A percentile compares a stretch with the other conserved stretches of the same genome.
phyloP scores from a whole-genome alignment of 208 protist genomes.

The Endotrypanum monterogeii region DNA sequence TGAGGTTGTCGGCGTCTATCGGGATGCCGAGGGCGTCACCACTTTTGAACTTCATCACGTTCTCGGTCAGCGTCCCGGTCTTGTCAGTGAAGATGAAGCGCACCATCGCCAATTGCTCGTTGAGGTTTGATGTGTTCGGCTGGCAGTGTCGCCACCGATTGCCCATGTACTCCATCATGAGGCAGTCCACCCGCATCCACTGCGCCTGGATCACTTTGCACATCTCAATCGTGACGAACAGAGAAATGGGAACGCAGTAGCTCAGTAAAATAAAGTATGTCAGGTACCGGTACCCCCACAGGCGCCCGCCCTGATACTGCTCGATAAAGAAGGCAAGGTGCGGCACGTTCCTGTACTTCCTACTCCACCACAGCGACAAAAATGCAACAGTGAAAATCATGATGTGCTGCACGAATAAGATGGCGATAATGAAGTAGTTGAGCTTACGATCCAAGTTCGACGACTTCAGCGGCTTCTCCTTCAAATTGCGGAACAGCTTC shows the following conservation, averaged over 20 bases:
- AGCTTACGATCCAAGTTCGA: constrained; percentile 89
- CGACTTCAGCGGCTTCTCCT: constrained; percentile 83
- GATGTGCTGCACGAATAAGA: constrained; percentile 77
- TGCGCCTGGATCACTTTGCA: constrained; percentile 91
- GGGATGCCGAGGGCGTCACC: constrained; percentile 68
- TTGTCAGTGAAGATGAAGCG: constrained; percentile 93
- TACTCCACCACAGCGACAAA: constrained; percentile 69
- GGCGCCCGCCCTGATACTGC: constrained; percentile 26
- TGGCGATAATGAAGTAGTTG: constrained; percentile 78
- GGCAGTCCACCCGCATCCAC: constrained; percentile 84
- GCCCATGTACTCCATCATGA: constrained; percentile 85
- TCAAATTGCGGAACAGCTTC: constrained; percentile 92
- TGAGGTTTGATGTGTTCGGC: constrained; percentile 91
- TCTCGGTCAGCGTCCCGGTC: constrained; percentile 94
- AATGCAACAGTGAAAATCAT: constrained; percentile 71
- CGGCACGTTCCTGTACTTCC: constrained; percentile 48
- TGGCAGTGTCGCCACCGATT: constrained; percentile 69
- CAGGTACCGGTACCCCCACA: constrained; percentile 81
- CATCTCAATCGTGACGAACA: constrained; percentile 93
- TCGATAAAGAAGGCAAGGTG: constrained; percentile 72
- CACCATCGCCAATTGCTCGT: constrained; percentile 91
- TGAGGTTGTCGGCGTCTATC: constrained; percentile 55
- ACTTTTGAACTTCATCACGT: constrained; percentile 87
- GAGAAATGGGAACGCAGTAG: constrained; percentile 92
- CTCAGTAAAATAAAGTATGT: constrained; percentile 92